A percentile compares a stretch with the other conserved stretches of the same genome.
Evolutionary conservation across 2,329 filamentous ascomycete species (phyloP).

Genomic region (Diaporthe ampelina): DNA sequence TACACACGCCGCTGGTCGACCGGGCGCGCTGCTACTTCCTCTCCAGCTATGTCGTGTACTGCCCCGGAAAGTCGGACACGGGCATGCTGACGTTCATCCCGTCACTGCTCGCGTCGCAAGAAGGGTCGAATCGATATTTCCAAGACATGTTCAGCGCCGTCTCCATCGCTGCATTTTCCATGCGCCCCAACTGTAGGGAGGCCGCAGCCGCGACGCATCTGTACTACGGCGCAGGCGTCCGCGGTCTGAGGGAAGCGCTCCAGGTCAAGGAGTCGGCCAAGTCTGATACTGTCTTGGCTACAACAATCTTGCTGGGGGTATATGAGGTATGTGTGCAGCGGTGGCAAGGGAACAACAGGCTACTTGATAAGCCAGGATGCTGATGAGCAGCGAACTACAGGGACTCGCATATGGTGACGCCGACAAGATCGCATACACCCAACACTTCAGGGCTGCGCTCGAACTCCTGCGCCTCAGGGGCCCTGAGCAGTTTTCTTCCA

Average conservation of each 20-base stretch:
- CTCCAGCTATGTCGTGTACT: constrained; percentile 34
- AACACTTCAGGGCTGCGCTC: constrained; percentile 30
- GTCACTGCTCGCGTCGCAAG: constrained; percentile 18
- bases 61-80: not conserved
- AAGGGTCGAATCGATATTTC: constrained; percentile 7
- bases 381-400: constrained; percentile 8
- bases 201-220: constrained; percentile 7
- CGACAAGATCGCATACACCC: constrained; percentile 28
- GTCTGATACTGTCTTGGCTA: constrained; percentile 33
- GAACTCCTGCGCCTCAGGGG: constrained; percentile 27
- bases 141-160: constrained; percentile 36
- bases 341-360: not conserved
- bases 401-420: constrained; percentile 24
- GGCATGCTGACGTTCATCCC: constrained; percentile 36
- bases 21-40: constrained; percentile 37
- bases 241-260: constrained; percentile 25
- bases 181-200: constrained; percentile 25
- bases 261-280: constrained; percentile 5
- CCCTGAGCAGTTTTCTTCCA: constrained; percentile 31
- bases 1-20: constrained; percentile 32
- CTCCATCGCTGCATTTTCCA: constrained; percentile 34
- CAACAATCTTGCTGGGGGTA: constrained; percentile 31
- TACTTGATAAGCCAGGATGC: not conserved
- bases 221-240: constrained; percentile 24
- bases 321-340: constrained; percentile 19